A percentile compares a stretch with the other conserved stretches of the same genome.
Conservation (phyloP, 129 eudicot species). For the Pittosporum tobira region DNA sequence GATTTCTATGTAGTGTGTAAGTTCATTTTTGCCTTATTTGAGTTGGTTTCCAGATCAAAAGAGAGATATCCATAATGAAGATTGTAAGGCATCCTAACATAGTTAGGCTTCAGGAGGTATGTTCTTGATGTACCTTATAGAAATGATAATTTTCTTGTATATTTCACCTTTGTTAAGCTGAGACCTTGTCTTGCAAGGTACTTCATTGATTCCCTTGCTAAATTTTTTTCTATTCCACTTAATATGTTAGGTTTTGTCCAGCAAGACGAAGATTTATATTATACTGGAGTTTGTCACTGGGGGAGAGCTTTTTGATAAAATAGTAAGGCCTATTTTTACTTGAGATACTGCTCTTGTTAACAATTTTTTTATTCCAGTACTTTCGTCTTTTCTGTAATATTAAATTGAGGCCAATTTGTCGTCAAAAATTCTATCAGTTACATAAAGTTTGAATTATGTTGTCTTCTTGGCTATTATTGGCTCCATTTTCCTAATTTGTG, state of each 20-base stretch:
- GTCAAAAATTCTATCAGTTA: too few species aligned
- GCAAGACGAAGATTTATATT: slow-evolving; percentile 76
- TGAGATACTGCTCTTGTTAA: not conserved
- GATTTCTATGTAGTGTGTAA: slow-evolving; percentile 1
- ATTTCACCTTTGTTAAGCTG: not conserved
- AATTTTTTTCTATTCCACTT: not conserved
- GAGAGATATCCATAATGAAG: slow-evolving; percentile 98
- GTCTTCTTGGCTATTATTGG: too few species aligned
- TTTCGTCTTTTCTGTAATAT: too few species aligned
- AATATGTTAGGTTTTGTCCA: slow-evolving; percentile 66
- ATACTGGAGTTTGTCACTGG: slow-evolving; percentile 86
- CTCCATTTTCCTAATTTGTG: too few species aligned
- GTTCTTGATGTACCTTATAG: not conserved
- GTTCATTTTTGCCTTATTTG: slow-evolving; percentile 18
- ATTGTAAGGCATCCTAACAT: slow-evolving; percentile 96
- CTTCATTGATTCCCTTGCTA: not conserved
- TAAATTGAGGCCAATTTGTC: too few species aligned
- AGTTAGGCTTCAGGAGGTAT: slow-evolving; percentile 90
- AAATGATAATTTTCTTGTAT: slow-evolving; percentile 1
- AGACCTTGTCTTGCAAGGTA: not conserved
- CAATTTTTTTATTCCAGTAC: too few species aligned
- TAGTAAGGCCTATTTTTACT: slow-evolving; percentile 45
- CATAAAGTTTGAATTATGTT: not conserved
- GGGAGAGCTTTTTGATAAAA: slow-evolving; percentile 95
- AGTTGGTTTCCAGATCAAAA: slow-evolving; percentile 68